Evolutionary conservation across 2,329 filamentous ascomycete species (phyloP), one percentile per base, ranked within the genome.

Genomic region (Chaetothyriales sp.): DNA sequence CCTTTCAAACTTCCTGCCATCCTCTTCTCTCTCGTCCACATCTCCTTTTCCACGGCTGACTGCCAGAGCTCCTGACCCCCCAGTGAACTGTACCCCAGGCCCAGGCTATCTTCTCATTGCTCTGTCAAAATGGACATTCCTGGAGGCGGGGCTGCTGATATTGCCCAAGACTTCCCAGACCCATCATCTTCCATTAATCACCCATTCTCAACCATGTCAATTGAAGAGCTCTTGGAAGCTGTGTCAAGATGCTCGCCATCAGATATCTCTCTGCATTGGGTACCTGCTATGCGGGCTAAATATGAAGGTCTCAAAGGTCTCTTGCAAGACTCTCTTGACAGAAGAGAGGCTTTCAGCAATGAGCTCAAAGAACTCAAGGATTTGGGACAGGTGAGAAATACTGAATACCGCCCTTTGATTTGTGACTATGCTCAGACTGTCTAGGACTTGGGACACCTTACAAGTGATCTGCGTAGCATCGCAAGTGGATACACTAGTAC

Each of bases 211-310:
- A 51, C 51, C 25, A 58, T 58, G 56, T 46, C 46, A 18, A 48
- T 55, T 18, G 56, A 58, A 43, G 56, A 56, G 18, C 36, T 58
- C 19, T 50, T 58, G 8, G 49, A 51, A 18, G 51, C 28, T 26
- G 44, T 58, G 9, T 49, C 52, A 15, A 25, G 49, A 18, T 53
- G 50, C 28, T 50, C 49, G 42, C 26, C 18, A 18, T 26, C 42
- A 18, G 49, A 46, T 10, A 45, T 56, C 15, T 26, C 48, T 8
- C 47, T 50, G n/a, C n/a, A 52, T 3, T 58, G 56, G 56, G 36
- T 58, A 12, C 56, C 56, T 12, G 54, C 53, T 5, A 50, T 57
- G 46, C 52, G 50, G 15, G 25, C 25, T 20, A 53, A 56, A 9
- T 20, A 55, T 5, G 44, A 54, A 43, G 49, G 51, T 10, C 50